Percentiles rank a stretch among this genome's conserved stretches.
These are phyloP conservation scores for Fusarium redolens DNA, from an alignment of 2,329 filamentous ascomycete genomes.

Conservation along the genomic window DNA sequence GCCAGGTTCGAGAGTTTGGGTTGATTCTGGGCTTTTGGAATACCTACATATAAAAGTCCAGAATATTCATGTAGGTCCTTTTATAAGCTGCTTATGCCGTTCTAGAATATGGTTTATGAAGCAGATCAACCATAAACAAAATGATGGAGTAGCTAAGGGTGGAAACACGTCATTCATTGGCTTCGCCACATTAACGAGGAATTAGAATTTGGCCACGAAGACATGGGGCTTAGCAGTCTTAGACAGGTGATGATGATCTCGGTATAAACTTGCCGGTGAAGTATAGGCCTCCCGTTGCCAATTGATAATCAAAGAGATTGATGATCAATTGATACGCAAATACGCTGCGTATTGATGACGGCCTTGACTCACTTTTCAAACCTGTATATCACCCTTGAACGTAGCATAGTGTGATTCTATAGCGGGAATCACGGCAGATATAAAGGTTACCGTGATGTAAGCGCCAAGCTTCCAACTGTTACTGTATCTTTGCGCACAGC, in stretches of 20 bases:
- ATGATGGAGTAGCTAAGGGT: not conserved
- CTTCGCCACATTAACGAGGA: constrained; percentile 23
- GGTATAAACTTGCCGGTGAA: constrained; percentile 2
- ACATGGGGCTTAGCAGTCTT: constrained; percentile 32
- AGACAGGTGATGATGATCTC: constrained; percentile 10
- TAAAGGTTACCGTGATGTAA: constrained; percentile 25
- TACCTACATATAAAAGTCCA: not conserved
- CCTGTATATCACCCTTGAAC: constrained; percentile 2
- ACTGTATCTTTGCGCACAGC: constrained; percentile 19
- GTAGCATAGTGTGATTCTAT: not conserved
- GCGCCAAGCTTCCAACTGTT: constrained; percentile 24
- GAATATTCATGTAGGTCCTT: not conserved
- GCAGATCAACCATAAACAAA: constrained; percentile 1
- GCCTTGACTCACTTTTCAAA: not conserved
- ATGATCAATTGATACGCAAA: not conserved
- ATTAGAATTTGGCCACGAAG: constrained; percentile 16
- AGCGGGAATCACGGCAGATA: not conserved
- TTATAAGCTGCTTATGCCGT: not conserved
- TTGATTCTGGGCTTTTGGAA: constrained; percentile 1
- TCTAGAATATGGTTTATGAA: constrained; percentile 12
- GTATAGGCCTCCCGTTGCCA: not conserved
- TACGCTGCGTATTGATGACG: constrained; percentile 27
- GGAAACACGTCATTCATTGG: constrained; percentile 21
- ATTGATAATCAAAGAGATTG: not conserved
- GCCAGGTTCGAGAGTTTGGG: not conserved